Base-by-base conservation (phyloP, 192 early-diverging fungal species). In the Lobosporangium transversale region DNA sequence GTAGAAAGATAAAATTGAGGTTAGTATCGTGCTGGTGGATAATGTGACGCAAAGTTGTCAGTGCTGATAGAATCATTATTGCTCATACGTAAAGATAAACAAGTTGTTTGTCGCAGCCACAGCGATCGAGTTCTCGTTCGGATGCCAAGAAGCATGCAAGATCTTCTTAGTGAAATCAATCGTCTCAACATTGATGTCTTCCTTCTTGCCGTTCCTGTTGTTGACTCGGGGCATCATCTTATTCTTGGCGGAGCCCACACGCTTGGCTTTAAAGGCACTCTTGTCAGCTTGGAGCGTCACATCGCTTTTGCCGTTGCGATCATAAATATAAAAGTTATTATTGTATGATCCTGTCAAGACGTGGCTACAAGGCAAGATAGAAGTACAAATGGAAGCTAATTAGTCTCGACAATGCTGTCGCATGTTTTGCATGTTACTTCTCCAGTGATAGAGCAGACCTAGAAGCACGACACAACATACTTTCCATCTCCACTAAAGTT, bases 21-120 rank as follows among this genome's bases (percentile, higher is more conserved):
- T n/a, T n/a, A n/a, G n/a, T n/a, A n/a, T n/a, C n/a, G n/a, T n/a
- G n/a, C n/a, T n/a, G n/a, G n/a, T n/a, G n/a, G n/a, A n/a, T n/a
- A n/a, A n/a, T n/a, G n/a, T n/a, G n/a, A n/a, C n/a, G n/a, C n/a
- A n/a, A n/a, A n/a, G n/a, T n/a, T n/a, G n/a, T n/a, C n/a, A n/a
- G n/a, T n/a, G n/a, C n/a, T n/a, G n/a, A n/a, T n/a, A n/a, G n/a
- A n/a, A n/a, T n/a, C n/a, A n/a, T n/a, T n/a, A n/a, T n/a, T n/a
- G n/a, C n/a, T n/a, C n/a, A n/a, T 75, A 86, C 85, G 92, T 92
- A 83, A 95, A 95, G 59, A 95, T 93, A 69, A 99, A 99, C 66
- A 99, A 88, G 80, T 98, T 99, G 88, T 99, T 99, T 33, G 98
- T 99, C 17, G 98, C 98, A 48, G 98, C 98, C 47, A 98, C 91